Evolutionary conservation across 139 green algal species (phyloP).

Genomic region (Spirogloea muscicola): DNA sequence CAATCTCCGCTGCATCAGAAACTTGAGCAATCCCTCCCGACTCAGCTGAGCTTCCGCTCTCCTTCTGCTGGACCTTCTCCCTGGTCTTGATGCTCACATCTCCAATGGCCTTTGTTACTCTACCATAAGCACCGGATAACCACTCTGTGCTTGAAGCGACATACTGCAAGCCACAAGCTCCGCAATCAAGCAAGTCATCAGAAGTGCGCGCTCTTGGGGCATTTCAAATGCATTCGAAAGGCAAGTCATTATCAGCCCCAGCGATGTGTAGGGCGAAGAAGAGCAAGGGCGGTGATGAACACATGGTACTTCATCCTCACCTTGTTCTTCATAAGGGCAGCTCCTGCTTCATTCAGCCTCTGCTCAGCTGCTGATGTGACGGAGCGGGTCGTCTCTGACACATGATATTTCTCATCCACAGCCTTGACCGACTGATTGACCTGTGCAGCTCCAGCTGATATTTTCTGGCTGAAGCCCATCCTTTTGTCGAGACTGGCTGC

Average conservation of each 20-base stretch:
- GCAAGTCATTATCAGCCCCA: too few relatives aligned
- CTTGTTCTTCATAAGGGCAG: constrained; percentile 25
- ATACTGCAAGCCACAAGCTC: too few relatives aligned
- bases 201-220: too few relatives aligned
- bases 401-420: constrained; percentile 8
- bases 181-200: too few relatives aligned
- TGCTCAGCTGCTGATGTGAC: background rate
- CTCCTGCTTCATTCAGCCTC: background rate
- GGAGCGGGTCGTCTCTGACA: background rate
- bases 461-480: constrained; percentile 2
- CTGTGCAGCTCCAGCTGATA: background rate
- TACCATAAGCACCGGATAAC: constrained; percentile 1
- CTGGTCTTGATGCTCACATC: constrained; percentile 10
- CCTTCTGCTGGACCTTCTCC: constrained; percentile 10
- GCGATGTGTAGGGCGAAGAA: too few relatives aligned
- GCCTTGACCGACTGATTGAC: background rate
- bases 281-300: too few relatives aligned
- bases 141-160: constrained; percentile 1
- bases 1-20: too few relatives aligned
- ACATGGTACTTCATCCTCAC: too few relatives aligned
- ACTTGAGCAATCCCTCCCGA: too few relatives aligned
- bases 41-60: too few relatives aligned
- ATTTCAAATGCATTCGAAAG: too few relatives aligned
- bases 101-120: constrained; percentile 5
- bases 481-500: constrained; percentile 1